Percentiles rank a stretch among this genome's conserved stretches.
These are phyloP conservation scores for Phytomonas serpens DNA, from an alignment of 208 protist species.

Conservation along the genomic window DNA sequence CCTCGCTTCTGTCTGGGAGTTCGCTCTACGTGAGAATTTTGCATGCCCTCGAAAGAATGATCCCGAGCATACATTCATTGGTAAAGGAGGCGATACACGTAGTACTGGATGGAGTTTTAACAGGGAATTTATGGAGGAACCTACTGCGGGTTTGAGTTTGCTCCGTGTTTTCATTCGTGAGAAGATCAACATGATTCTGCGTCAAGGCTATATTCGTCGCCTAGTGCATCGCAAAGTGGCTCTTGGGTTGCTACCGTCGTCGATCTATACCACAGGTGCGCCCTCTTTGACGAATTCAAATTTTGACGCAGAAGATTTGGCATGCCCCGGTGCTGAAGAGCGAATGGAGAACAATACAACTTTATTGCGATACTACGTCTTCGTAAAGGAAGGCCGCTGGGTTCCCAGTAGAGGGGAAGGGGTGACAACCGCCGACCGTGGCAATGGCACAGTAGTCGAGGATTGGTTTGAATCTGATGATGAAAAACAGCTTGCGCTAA, in stretches of 20 bases:
- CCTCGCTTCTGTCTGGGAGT: slow-evolving; percentile 24
- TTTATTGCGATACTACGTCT: not conserved
- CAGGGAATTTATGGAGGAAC: not conserved
- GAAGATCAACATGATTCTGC: slow-evolving; percentile 3
- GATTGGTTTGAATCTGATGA: not conserved
- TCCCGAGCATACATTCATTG: not conserved
- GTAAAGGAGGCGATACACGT: not conserved
- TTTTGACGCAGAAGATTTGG: not conserved
- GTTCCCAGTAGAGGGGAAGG: not conserved
- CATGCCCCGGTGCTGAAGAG: not conserved
- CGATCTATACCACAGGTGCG: not conserved
- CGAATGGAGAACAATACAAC: not conserved
- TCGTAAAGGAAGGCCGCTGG: not conserved
- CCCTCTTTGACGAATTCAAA: not conserved
- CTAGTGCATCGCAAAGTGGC: slow-evolving; percentile 2
- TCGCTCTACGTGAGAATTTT: slow-evolving; percentile 9
- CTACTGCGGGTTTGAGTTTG: not conserved
- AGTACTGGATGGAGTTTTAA: not conserved
- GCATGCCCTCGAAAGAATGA: not conserved
- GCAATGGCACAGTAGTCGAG: not conserved
- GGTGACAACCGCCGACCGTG: not conserved
- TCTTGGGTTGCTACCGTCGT: not conserved
- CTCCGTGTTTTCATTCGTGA: not conserved
- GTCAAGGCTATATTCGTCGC: slow-evolving; percentile 6
- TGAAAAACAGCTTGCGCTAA: not conserved